These are phyloP conservation scores for Ophiocordyceps camponoti-rufipedis DNA, from an alignment of 2,329 filamentous ascomycete genomes.

Conservation along the genomic window DNA sequence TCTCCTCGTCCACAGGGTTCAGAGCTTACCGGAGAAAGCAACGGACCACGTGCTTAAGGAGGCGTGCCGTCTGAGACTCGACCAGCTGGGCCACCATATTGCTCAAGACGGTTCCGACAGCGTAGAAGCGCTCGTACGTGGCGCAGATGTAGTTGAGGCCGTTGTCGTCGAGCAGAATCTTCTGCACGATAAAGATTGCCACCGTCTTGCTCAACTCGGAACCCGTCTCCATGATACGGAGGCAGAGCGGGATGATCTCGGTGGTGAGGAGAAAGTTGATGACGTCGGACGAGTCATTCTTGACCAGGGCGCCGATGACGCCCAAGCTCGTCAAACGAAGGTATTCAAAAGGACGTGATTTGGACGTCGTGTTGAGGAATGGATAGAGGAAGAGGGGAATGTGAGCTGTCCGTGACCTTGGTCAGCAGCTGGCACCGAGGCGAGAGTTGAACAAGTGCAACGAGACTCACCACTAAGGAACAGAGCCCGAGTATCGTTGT, in stretches of 20 bases:
- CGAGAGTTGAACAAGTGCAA: conserved; percentile 1
- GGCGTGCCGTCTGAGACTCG: conserved; percentile 86
- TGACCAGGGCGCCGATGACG: conserved; percentile 91
- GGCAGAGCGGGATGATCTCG: conserved; percentile 92
- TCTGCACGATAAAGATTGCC: conserved; percentile 98
- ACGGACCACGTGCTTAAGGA: conserved; percentile 92
- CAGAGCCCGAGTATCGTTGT: conserved; percentile 85
- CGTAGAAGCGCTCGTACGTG: conserved; percentile 96
- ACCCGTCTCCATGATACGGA: conserved; percentile 98
- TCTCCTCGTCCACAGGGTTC: no score
- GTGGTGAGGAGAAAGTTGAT: conserved; percentile 98
- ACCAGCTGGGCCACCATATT: conserved; percentile 98
- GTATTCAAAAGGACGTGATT: conserved; percentile 94
- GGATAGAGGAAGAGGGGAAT: conserved; percentile 96
- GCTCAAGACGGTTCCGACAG: conserved; percentile 88
- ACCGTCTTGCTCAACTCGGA: conserved; percentile 98
- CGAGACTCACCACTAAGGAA: conserved; percentile 65
- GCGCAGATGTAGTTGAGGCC: conserved; percentile 97
- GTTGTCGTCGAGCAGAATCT: conserved; percentile 92
- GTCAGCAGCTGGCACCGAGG: background rate
- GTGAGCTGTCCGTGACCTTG: conserved; percentile 43
- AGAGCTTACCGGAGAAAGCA: conserved; percentile 71
- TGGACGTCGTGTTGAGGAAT: conserved; percentile 96
- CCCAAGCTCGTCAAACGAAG: conserved; percentile 87
- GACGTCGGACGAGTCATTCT: conserved; percentile 96